Evolutionary conservation across 176 grass and related monocot genomes (phyloP).

Genomic region (Cymbopogon citratus): DNA sequence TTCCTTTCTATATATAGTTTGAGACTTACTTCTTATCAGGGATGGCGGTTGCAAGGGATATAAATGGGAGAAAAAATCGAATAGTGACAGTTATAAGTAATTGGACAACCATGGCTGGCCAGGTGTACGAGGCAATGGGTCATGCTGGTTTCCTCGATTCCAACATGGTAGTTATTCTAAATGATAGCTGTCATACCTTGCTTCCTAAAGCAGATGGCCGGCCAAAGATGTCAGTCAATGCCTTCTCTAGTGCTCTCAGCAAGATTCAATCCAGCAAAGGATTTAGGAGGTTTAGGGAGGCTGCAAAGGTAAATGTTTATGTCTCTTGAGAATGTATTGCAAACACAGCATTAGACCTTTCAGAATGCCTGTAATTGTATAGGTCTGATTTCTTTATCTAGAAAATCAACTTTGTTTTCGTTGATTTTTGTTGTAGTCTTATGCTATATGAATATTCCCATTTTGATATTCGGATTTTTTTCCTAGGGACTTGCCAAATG

Average conservation of each 20-base stretch:
- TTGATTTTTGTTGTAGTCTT: slow-evolving; percentile 4
- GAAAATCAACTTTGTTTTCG: background rate
- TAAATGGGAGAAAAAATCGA: slow-evolving; percentile 63
- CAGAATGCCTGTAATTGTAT: background rate
- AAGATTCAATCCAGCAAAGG: slow-evolving; percentile 75
- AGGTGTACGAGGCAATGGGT: slow-evolving; percentile 76
- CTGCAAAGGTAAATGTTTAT: slow-evolving; percentile 56
- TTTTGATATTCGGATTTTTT: slow-evolving; percentile 23
- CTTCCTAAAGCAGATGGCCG: slow-evolving; percentile 45
- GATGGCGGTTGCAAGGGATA: slow-evolving; percentile 74
- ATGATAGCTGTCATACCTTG: slow-evolving; percentile 53
- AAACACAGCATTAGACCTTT: background rate
- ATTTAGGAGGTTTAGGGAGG: slow-evolving; percentile 73
- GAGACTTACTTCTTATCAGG: slow-evolving; percentile 38
- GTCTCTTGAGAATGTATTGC: background rate
- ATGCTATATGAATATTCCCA: background rate
- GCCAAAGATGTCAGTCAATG: slow-evolving; percentile 53
- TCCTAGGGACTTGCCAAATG: slow-evolving; percentile 63
- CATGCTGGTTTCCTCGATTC: slow-evolving; percentile 74
- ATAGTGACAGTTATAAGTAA: slow-evolving; percentile 74
- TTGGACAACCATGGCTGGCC: slow-evolving; percentile 78
- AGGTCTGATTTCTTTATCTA: background rate
- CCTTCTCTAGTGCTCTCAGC: slow-evolving; percentile 68
- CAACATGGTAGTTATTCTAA: slow-evolving; percentile 86
- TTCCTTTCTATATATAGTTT: slow-evolving; percentile 15